Base-by-base conservation (phyloP, 805 yeast species). In the Cyberlindnera mississippiensis region DNA sequence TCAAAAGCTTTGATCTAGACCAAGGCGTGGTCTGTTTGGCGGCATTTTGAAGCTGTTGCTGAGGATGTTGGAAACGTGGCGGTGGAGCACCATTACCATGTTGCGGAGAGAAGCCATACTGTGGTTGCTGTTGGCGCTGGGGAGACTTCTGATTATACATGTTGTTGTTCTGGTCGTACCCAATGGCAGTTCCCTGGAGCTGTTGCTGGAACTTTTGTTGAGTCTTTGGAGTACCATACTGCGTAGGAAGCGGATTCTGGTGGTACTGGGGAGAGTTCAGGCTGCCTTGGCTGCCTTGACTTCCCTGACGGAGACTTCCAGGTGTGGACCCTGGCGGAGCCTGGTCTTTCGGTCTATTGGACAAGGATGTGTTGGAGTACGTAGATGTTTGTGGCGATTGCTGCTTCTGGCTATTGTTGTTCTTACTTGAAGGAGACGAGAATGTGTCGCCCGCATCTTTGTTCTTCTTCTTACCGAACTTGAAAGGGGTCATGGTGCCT, bases 1-100 rank as follows among this genome's bases (percentile, higher is more conserved):
- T 75, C 44, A 67, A 68, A 13, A 85, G 64, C 55, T 79, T 80
- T 48, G 75, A 73, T 49, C 82, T 69, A 38, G 67, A 69, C 95
- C 93, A 85, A 1, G 90, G 89, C 0, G 51, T n/a, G 37, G 46
- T n/a, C n/a, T n/a, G n/a, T n/a, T n/a, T n/a, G n/a, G n/a, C n/a
- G n/a, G n/a, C n/a, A n/a, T 54, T 58, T 8, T 41, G 48, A 6
- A 57, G 58, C 3, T 49, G 40, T 27, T 37, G 44, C 35, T 37
- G 47, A 24, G n/a, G n/a, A n/a, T n/a, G n/a, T n/a, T n/a, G n/a
- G n/a, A n/a, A n/a, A n/a, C n/a, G n/a, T n/a, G n/a, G n/a, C n/a
- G n/a, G n/a, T n/a, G n/a, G n/a, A n/a, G n/a, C n/a, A n/a, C n/a
- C n/a, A n/a, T n/a, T n/a, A n/a, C n/a, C n/a, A n/a, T n/a, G n/a